Percentiles rank a stretch among this genome's conserved stretches.
These are phyloP conservation scores for Silybum marianum DNA, from an alignment of 129 eudicot genomes.

Conservation along the genomic window DNA sequence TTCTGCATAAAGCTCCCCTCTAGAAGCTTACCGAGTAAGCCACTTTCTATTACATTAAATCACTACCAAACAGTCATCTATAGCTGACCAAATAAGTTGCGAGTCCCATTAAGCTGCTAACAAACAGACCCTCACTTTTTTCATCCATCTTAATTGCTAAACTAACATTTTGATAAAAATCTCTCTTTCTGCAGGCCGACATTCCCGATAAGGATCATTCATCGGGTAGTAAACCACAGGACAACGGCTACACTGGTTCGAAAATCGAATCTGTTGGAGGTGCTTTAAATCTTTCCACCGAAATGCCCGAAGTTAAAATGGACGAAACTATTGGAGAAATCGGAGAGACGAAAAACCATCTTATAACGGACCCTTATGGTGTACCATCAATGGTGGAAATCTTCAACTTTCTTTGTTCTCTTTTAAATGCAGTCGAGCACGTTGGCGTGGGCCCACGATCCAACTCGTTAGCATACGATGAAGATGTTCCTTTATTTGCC, in stretches of 20 bases:
- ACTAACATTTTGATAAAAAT: neutral
- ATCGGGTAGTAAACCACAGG: slow-evolving; percentile 27
- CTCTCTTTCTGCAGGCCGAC: slow-evolving; percentile 40
- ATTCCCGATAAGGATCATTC: slow-evolving; percentile 34
- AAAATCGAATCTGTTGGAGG: slow-evolving; percentile 33
- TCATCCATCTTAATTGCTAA: slow-evolving; percentile 17
- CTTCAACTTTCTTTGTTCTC: slow-evolving; percentile 73
- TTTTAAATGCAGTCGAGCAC: slow-evolving; percentile 61
- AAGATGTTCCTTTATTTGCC: slow-evolving; percentile 84
- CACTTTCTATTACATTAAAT: too few species aligned
- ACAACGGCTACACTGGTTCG: slow-evolving; percentile 48
- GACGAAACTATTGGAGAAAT: slow-evolving; percentile 36
- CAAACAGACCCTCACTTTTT: neutral
- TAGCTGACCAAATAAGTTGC: too few species aligned
- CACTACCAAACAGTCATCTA: too few species aligned
- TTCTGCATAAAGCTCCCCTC: too few species aligned
- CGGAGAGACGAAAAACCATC: slow-evolving; percentile 34
- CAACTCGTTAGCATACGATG: slow-evolving; percentile 69
- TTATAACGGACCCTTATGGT: slow-evolving; percentile 64
- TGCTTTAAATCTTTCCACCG: slow-evolving; percentile 36
- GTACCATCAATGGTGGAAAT: slow-evolving; percentile 83
- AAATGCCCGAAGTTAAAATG: slow-evolving; percentile 38
- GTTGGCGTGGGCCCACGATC: slow-evolving; percentile 55
- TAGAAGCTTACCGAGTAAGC: too few species aligned
- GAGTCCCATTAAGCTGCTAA: too few species aligned